phyloP scores from a whole-genome alignment of 352 stramenopile species.

The Pythium phragmitis region DNA sequence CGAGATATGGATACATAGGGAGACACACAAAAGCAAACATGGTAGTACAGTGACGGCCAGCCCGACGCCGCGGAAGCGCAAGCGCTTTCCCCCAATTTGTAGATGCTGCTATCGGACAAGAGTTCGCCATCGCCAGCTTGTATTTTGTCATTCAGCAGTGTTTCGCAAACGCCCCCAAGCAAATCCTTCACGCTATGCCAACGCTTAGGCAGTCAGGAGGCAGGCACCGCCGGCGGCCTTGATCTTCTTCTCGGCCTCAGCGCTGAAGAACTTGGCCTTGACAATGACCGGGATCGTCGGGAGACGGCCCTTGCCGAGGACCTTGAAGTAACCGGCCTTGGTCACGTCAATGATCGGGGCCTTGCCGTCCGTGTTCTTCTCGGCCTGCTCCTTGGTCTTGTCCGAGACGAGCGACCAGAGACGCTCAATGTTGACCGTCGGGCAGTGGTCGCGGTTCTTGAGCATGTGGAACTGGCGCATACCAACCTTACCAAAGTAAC shows the following conservation, averaged over 20 bases:
- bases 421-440: conserved; percentile 99
- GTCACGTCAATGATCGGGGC: conserved; percentile 99
- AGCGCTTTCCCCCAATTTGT: neutral
- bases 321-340: conserved; percentile 99
- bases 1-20: conserved; percentile 5
- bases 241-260: conserved; percentile 99
- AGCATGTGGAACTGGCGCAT: conserved; percentile 99
- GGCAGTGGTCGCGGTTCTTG: conserved; percentile 96
- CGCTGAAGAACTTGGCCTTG: conserved; percentile 99
- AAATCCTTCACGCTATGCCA: conserved; percentile 38
- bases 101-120: conserved; percentile 26
- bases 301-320: conserved; percentile 99
- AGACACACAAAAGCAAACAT: conserved; percentile 3
- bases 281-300: conserved; percentile 98
- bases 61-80: conserved; percentile 3
- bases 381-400: conserved; percentile 96
- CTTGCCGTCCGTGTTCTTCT: conserved; percentile 94
- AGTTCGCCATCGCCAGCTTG: conserved; percentile 29
- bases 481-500: conserved; percentile 99
- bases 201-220: conserved; percentile 96
- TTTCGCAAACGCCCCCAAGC: conserved; percentile 59
- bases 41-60: conserved; percentile 8
- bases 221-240: conserved; percentile 98
- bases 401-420: conserved; percentile 98
- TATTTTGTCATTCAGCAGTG: conserved; percentile 71